Evolutionary conservation across 345 rosid genomes (phyloP).

Genomic region (Conringia planisiliqua): DNA sequence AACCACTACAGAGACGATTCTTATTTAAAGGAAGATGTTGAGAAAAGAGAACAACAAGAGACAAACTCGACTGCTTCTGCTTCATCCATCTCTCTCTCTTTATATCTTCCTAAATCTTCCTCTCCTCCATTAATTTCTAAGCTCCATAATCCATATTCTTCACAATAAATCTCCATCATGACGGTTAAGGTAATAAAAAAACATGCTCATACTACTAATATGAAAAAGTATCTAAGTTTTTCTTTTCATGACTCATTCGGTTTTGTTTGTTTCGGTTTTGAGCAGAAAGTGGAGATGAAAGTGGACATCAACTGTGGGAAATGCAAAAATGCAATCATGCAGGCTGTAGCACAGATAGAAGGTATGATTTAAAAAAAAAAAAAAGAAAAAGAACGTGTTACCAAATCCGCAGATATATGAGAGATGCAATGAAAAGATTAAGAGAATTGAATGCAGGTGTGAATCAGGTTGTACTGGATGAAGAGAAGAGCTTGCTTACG

Average conservation of each 20-base stretch:
- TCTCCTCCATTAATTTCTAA: conserved; percentile 13
- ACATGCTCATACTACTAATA: background rate
- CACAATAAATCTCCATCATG: conserved; percentile 13
- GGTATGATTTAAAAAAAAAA: background rate
- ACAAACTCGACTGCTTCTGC: background rate
- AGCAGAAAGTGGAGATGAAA: conserved; percentile 31
- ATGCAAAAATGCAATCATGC: conserved; percentile 31
- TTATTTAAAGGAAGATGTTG: conserved; percentile 20
- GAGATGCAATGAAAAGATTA: background rate
- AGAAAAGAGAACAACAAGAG: conserved; percentile 4
- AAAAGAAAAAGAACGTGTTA: background rate
- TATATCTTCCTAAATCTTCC: background rate
- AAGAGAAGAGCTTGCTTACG: conserved; percentile 30
- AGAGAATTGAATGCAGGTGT: conserved; percentile 26
- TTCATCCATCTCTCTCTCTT: background rate
- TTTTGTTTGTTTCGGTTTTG: conserved; percentile 20
- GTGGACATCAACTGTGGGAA: conserved; percentile 33
- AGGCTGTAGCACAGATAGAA: conserved; percentile 28
- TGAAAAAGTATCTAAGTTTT: background rate
- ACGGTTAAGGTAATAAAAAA: conserved; percentile 31
- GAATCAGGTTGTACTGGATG: conserved; percentile 23
- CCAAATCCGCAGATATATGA: background rate
- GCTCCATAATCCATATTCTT: background rate
- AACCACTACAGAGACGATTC: background rate
- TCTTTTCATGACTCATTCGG: background rate